Evolutionary conservation across 1,284 basidiomycete genomes (phyloP).

Genomic region (Taiwanofungus camphoratus): DNA sequence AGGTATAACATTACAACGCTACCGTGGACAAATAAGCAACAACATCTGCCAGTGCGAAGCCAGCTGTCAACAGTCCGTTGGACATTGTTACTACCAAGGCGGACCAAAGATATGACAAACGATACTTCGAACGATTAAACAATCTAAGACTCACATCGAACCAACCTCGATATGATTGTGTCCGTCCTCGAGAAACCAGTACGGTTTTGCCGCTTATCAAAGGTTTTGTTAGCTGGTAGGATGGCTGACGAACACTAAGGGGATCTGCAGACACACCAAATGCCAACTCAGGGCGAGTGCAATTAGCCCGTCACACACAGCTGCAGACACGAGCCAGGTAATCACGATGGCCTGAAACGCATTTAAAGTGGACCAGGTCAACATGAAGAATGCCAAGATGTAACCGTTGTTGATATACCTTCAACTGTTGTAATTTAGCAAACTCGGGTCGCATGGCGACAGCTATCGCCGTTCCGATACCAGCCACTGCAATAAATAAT

Average conservation of each 20-base stretch:
- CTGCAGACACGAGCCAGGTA: slow-evolving; percentile 14
- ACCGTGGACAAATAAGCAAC: slow-evolving; percentile 27
- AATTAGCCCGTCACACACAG: slow-evolving; percentile 13
- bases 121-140: too few relatives aligned
- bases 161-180: slow-evolving; percentile 29
- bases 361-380: not conserved
- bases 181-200: slow-evolving; percentile 28
- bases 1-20: not conserved
- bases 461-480: slow-evolving; percentile 14
- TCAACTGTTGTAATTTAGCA: slow-evolving; percentile 11
- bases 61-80: slow-evolving; percentile 30
- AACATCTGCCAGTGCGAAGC: slow-evolving; percentile 30
- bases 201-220: slow-evolving; percentile 13
- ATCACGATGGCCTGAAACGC: slow-evolving; percentile 5
- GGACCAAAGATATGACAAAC: not conserved
- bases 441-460: slow-evolving; percentile 11
- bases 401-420: too few relatives aligned
- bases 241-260: not conserved
- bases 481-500: slow-evolving; percentile 18
- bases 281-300: slow-evolving; percentile 12
- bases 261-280: slow-evolving; percentile 13
- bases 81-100: slow-evolving; percentile 30
- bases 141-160: slow-evolving; percentile 24
- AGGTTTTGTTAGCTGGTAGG: not conserved
- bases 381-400: too few relatives aligned